Conservation (phyloP, 345 rosid genomes). For the Orychophragmus violaceus region DNA sequence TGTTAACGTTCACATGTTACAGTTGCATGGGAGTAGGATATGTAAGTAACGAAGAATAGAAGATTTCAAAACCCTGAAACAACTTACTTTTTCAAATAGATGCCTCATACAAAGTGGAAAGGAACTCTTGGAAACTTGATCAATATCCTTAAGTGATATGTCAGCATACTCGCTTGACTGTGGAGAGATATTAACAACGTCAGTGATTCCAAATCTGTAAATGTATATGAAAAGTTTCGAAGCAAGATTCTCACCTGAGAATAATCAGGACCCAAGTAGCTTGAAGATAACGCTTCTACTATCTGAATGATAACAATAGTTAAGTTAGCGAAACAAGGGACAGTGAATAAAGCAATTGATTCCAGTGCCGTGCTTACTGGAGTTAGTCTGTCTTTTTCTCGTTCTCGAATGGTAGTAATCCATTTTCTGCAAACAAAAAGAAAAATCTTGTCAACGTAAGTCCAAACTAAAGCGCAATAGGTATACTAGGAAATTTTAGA, state of each 20-base stretch:
- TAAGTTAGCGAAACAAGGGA: neutral
- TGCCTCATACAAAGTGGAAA: slow-evolving; percentile 95
- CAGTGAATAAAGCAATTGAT: neutral
- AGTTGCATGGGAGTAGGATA: neutral
- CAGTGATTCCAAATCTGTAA: slow-evolving; percentile 4
- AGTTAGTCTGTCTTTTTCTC: slow-evolving; percentile 77
- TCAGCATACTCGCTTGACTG: slow-evolving; percentile 72
- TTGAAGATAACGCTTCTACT: slow-evolving; percentile 66
- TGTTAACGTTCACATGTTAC: neutral
- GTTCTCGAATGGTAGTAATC: slow-evolving; percentile 70
- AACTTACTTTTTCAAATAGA: slow-evolving; percentile 72
- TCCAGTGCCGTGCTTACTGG: slow-evolving; percentile 50
- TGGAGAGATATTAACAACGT: slow-evolving; percentile 23
- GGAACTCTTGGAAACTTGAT: slow-evolving; percentile 64
- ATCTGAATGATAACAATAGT: slow-evolving; percentile 42
- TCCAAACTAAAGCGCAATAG: neutral
- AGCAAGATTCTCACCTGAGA: slow-evolving; percentile 51
- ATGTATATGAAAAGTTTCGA: slow-evolving; percentile 1
- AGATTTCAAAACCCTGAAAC: neutral
- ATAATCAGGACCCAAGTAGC: slow-evolving; percentile 89
- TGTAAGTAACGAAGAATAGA: neutral
- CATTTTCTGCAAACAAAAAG: slow-evolving; percentile 62
- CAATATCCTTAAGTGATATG: slow-evolving; percentile 75
- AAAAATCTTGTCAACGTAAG: neutral
- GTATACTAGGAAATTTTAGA: neutral